phyloP scores from a whole-genome alignment of 2,329 filamentous ascomycete species.

The Drechslerella coelobrocha region DNA sequence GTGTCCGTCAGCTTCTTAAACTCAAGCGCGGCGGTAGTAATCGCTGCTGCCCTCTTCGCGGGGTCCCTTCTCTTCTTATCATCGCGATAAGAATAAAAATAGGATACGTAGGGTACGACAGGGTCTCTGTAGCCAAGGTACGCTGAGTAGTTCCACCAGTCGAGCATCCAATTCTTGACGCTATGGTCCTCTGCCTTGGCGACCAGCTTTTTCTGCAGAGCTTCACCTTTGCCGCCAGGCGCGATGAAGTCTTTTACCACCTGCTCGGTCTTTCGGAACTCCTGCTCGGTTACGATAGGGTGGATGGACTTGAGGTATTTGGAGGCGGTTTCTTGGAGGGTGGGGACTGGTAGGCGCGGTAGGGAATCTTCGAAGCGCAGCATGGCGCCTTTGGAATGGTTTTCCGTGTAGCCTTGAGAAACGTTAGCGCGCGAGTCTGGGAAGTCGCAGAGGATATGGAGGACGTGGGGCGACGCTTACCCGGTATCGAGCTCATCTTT shows the following conservation, averaged over 20 bases:
- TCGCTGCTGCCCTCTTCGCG: slow-evolving; percentile 88
- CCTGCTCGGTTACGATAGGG: slow-evolving; percentile 72
- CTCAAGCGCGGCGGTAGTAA: slow-evolving; percentile 82
- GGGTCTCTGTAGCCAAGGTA: slow-evolving; percentile 94
- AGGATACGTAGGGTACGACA: slow-evolving; percentile 96
- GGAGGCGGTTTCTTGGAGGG: slow-evolving; percentile 79
- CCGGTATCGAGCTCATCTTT: slow-evolving; percentile 47
- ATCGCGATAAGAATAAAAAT: slow-evolving; percentile 98
- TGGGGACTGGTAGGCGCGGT: slow-evolving; percentile 77
- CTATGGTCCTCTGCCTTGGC: slow-evolving; percentile 80
- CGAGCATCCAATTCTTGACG: slow-evolving; percentile 89
- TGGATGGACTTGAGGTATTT: slow-evolving; percentile 82
- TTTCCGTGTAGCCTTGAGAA: slow-evolving; percentile 74
- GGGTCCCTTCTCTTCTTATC: slow-evolving; percentile 87
- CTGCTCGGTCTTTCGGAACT: slow-evolving; percentile 76
- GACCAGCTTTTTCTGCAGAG: slow-evolving; percentile 85
- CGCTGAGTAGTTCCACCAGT: slow-evolving; percentile 97
- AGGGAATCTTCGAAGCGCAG: slow-evolving; percentile 86
- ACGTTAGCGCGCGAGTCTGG: slow-evolving; percentile 22
- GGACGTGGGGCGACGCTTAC: slow-evolving; percentile 18
- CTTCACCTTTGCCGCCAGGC: slow-evolving; percentile 81
- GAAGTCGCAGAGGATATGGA: background rate
- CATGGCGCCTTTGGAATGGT: slow-evolving; percentile 79
- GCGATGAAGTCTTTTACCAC: slow-evolving; percentile 87
- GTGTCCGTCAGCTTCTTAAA: slow-evolving; percentile 93